phyloP scores from a whole-genome alignment of 345 rosid species.

The Microcos paniculata region DNA sequence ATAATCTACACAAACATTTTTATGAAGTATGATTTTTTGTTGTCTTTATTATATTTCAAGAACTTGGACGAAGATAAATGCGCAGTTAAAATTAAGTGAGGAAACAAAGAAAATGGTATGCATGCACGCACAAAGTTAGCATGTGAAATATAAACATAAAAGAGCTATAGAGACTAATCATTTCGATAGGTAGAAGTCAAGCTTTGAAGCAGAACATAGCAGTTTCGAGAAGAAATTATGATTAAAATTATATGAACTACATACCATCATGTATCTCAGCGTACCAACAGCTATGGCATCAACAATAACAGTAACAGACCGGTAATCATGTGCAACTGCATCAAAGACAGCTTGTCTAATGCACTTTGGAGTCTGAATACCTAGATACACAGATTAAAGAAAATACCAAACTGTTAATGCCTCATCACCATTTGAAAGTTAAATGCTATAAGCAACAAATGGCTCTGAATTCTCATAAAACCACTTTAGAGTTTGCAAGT shows the following conservation, averaged over 20 bases:
- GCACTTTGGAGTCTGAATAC: slow-evolving; percentile 87
- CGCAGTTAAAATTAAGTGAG: too few relatives aligned
- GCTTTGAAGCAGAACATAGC: background rate
- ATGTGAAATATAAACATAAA: background rate
- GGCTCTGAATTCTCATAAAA: too few relatives aligned
- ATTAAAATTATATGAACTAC: background rate
- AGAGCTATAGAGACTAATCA: background rate
- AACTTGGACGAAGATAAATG: too few relatives aligned
- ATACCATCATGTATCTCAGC: slow-evolving; percentile 65
- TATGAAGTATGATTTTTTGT: too few relatives aligned
- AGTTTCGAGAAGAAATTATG: background rate
- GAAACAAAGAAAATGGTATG: too few relatives aligned
- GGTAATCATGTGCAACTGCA: slow-evolving; percentile 70
- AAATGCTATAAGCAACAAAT: too few relatives aligned
- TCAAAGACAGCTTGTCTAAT: slow-evolving; percentile 88
- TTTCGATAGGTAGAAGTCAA: too few relatives aligned
- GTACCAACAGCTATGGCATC: slow-evolving; percentile 96
- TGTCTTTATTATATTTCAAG: too few relatives aligned
- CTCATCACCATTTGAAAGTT: background rate
- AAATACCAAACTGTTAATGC: background rate
- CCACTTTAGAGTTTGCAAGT: background rate
- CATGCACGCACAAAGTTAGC: background rate
- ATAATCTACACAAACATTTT: too few relatives aligned
- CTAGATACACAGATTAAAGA: slow-evolving; percentile 30
- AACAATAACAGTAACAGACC: slow-evolving; percentile 47